These are phyloP conservation scores for Colletotrichum somersetense DNA, from an alignment of 2,329 filamentous ascomycete genomes.

Conservation along the genomic window DNA sequence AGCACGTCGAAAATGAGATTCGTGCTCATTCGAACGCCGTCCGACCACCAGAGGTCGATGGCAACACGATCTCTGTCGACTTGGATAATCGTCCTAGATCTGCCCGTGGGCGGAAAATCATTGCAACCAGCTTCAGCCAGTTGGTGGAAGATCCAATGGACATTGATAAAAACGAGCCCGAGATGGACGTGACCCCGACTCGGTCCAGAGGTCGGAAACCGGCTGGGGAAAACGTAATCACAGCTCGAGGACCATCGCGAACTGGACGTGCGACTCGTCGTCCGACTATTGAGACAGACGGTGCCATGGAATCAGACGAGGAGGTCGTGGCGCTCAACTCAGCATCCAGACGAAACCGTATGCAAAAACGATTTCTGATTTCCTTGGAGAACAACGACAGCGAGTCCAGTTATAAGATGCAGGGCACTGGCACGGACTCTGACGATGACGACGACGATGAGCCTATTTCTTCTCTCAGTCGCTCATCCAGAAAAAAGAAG, in stretches of 20 bases:
- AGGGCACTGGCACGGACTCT: slow-evolving; percentile 22
- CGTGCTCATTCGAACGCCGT: slow-evolving; percentile 8
- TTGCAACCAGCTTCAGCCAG: background rate
- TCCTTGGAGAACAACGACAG: slow-evolving; percentile 30
- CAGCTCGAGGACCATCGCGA: slow-evolving; percentile 24
- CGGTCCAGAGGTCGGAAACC: slow-evolving; percentile 16
- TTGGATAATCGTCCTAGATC: slow-evolving; percentile 23
- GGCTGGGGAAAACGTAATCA: slow-evolving; percentile 14
- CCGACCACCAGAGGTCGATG: slow-evolving; percentile 6
- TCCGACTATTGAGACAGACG: background rate
- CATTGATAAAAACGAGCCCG: slow-evolving; percentile 17
- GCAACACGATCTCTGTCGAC: slow-evolving; percentile 28
- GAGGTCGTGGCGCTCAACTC: slow-evolving; percentile 1
- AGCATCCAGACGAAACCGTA: slow-evolving; percentile 13
- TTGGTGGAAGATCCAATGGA: slow-evolving; percentile 29
- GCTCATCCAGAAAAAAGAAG: slow-evolving; percentile 30
- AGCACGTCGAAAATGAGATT: slow-evolving; percentile 22
- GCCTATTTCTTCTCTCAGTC: slow-evolving; percentile 15
- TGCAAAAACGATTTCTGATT: slow-evolving; percentile 1
- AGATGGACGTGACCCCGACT: slow-evolving; percentile 20
- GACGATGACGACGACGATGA: slow-evolving; percentile 36
- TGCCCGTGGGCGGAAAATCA: slow-evolving; percentile 32
- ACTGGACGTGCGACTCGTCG: slow-evolving; percentile 4
- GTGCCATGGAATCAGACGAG: slow-evolving; percentile 20
- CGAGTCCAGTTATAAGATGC: slow-evolving; percentile 32